Evolutionary conservation across 257 asterid genomes (phyloP).

Genomic region (Parsonsia alboflavescens): DNA sequence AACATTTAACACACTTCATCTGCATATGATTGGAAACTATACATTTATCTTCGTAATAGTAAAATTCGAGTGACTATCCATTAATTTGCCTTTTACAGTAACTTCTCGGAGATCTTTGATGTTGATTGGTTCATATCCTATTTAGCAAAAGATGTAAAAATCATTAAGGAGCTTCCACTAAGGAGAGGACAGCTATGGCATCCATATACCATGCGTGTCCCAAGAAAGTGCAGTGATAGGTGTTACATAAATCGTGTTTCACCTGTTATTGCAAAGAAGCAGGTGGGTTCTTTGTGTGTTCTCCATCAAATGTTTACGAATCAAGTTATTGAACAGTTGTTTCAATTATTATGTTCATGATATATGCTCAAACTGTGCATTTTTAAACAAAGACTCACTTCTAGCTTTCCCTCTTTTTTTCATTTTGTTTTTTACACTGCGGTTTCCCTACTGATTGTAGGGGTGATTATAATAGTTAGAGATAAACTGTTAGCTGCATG

Average conservation of each 20-base stretch:
- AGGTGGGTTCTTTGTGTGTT: slow-evolving; percentile 40
- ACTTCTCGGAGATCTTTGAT: slow-evolving; percentile 86
- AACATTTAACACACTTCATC: slow-evolving; percentile 2
- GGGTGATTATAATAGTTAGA: neutral
- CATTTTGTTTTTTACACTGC: neutral
- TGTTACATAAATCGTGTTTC: slow-evolving; percentile 70
- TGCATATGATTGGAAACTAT: slow-evolving; percentile 2
- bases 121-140: slow-evolving; percentile 75
- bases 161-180: slow-evolving; percentile 72
- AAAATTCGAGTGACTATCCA: slow-evolving; percentile 9
- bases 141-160: slow-evolving; percentile 67
- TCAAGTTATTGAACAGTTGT: neutral
- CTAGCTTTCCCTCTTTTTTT: too few species aligned
- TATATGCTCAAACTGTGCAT: neutral
- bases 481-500: neutral
- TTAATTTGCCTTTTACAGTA: slow-evolving; percentile 48
- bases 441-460: neutral
- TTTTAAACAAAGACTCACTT: neutral
- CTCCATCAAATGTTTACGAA: neutral
- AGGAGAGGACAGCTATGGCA: slow-evolving; percentile 69
- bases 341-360: neutral
- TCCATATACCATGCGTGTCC: slow-evolving; percentile 86
- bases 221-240: slow-evolving; percentile 83
- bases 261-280: slow-evolving; percentile 79
- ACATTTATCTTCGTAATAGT: slow-evolving; percentile 5